A percentile compares a stretch with the other conserved stretches of the same genome.
Evolutionary conservation across 2,329 filamentous ascomycete species (phyloP).

Genomic region (Cercospora sp.): DNA sequence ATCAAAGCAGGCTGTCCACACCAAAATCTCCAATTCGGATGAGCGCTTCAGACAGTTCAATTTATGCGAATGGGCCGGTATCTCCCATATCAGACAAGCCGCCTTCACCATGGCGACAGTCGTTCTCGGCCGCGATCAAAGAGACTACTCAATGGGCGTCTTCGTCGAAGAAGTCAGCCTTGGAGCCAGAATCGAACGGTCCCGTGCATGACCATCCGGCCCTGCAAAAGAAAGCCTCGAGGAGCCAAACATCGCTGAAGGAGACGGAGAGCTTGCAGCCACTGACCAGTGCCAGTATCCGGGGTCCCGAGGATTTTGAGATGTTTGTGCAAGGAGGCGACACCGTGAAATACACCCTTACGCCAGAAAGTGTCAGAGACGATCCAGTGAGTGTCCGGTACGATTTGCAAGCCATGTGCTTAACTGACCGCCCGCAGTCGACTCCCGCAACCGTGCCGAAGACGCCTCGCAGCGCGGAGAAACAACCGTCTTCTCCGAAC

Average conservation of each 20-base stretch:
- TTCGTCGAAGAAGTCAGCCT: conserved; percentile 17
- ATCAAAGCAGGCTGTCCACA: conserved; percentile 8
- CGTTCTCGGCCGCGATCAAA: conserved; percentile 23
- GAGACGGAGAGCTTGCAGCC: conserved; percentile 21
- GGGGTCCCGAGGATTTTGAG: conserved; percentile 48
- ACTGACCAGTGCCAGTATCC: conserved; percentile 38
- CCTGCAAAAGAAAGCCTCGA: conserved; percentile 30
- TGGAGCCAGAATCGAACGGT: conserved; percentile 15
- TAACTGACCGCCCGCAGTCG: conserved; percentile 19
- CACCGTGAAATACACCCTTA: conserved; percentile 54
- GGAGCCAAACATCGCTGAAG: conserved; percentile 11
- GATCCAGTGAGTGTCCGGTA: conserved; percentile 42
- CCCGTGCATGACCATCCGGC: conserved; percentile 35
- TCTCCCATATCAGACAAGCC: conserved; percentile 21
- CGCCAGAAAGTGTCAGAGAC: conserved; percentile 50
- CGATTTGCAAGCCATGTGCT: neutral
- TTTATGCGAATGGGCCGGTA: neutral
- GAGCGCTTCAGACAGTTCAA: conserved; percentile 3
- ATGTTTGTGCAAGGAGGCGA: conserved; percentile 50
- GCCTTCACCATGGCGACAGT: conserved; percentile 26
- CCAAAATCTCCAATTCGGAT: conserved; percentile 14
- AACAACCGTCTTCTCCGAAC: conserved; percentile 13
- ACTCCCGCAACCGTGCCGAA: conserved; percentile 19
- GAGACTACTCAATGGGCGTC: conserved; percentile 20
- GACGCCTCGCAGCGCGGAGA: conserved; percentile 21